Base-by-base conservation (phyloP, 805 yeast genomes). In the Candida cerambycidarum region DNA sequence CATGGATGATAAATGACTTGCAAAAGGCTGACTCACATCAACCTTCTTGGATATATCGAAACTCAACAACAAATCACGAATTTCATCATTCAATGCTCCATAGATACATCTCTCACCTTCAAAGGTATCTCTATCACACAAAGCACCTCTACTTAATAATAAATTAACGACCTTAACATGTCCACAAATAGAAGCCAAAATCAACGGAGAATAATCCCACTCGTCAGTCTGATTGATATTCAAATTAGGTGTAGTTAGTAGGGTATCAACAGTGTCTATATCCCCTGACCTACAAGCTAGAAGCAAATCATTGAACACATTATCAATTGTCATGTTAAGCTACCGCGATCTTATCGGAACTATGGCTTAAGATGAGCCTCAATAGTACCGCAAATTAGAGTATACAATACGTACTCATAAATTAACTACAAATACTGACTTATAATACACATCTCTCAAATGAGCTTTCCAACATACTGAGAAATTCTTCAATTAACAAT, bases 51-150 rank as follows among this genome's bases (percentile, higher is more conserved):
- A 76, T 33, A 85, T 75, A 56, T 84, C 89, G 55, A 71, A 81
- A 31, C 77, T 69, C 14, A 82, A 55, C 39, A 86, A 61, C 15
- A 83, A 57, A 31, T 75, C 73, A 35, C 89, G 61, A 19, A 86
- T 86, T 3, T 67, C 58, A 55, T 84, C 89, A 13, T 75, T 86
- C 43, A 86, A 61, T 0, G 95, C 93, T 2, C 90, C 93, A 54
- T 86, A 85, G 2, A 85, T 71, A 50, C 92, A 85, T 33, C 72
- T 70, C 10, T 83, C 87, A 2, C 95, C 93, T 58, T 85, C 86
- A 54, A 80, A 80, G n/a, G 89, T 82, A 56, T 85, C 92, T 54
- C 88, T 71, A 58, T 84, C 90, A 58, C 92, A 85, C 6, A 80
- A 71, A 0, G 93, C 89, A 6, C 95, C 95, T 32, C 69, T 48